Evolutionary conservation across 2,329 filamentous ascomycete species (phyloP), one percentile per base, ranked within the genome.

Genomic region (Pseudocercospora pini-densiflorae): DNA sequence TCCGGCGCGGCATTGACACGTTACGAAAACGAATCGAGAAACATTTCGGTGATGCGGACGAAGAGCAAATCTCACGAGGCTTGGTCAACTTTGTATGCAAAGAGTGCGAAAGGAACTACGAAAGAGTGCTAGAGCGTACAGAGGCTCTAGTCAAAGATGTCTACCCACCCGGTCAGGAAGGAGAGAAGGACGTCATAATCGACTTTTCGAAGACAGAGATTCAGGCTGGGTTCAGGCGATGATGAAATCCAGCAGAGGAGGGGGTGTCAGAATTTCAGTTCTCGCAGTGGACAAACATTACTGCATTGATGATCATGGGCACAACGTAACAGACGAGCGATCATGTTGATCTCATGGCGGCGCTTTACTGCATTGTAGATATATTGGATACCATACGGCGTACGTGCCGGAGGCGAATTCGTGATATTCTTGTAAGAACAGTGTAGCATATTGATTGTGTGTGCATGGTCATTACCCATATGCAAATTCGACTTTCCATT

Each of bases 21-120:
- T 84, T 98, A 71, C 90, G 90, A 75, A 97, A 97, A 82, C 88
- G 94, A 59, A 92, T 98, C 0, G 94, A 98, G 81, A 99, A 98
- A 82, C 94, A 98, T 79, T 98, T 98, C 83, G 93, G 93, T 51
- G 93, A 97, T 72, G 91, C 90, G 5, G 93, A 96, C 72, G 91
- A 94, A 69, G 88, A 89, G 63, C 86, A 82, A 23, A 82, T 90
- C 62, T 90, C 88, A 73, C 80, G 85, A 7, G 84, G 82, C 61
- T 75, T 90, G 59, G 86, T 90, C 24, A 78, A 79, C 53, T 87
- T 88, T 76, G 88, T 90, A 29, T 80, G 87, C 59, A 85, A 84
- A 64, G 86, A 86, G 74, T 89, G 87, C 69, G 87, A 89, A 77
- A 77, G 77, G 40, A 82, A 82, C 47, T 90, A 90, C 73, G 79